Evolutionary conservation across 2,329 filamentous ascomycete species (phyloP).

Genomic region (Alternaria ethzedia): DNA sequence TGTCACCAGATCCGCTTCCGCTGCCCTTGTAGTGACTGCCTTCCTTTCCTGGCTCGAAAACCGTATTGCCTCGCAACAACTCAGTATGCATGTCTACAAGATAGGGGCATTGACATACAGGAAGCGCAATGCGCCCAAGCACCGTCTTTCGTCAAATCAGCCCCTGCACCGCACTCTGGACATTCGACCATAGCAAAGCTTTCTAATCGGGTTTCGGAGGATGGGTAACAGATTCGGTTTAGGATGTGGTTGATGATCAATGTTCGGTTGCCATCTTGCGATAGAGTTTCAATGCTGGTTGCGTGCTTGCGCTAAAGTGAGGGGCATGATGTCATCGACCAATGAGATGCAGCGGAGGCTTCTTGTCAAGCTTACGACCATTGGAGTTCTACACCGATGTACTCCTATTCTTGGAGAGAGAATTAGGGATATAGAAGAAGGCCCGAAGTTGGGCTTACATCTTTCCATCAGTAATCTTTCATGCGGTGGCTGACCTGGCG

Average conservation of each 20-base stretch:
- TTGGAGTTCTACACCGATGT: neutral
- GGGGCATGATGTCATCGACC: slow-evolving; percentile 19
- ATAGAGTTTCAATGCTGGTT: slow-evolving; percentile 2
- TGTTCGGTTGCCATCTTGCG: neutral
- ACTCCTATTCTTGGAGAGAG: neutral
- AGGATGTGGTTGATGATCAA: neutral
- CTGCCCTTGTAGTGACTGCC: slow-evolving; percentile 31
- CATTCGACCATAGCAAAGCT: slow-evolving; percentile 28
- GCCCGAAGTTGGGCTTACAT: neutral
- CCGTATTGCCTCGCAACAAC: slow-evolving; percentile 19
- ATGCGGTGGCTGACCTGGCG: neutral
- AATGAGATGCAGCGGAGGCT: slow-evolving; percentile 2
- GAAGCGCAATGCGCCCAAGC: slow-evolving; percentile 39
- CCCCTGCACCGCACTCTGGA: slow-evolving; percentile 36
- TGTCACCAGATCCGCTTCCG: slow-evolving; percentile 34
- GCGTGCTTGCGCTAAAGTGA: slow-evolving; percentile 9
- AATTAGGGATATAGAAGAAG: neutral
- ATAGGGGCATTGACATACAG: slow-evolving; percentile 19
- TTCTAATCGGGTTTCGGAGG: neutral
- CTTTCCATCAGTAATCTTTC: neutral
- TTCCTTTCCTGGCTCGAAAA: slow-evolving; percentile 39
- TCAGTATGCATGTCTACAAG: neutral
- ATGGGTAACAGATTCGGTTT: neutral
- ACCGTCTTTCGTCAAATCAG: slow-evolving; percentile 39
- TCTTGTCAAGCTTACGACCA: neutral